Base-by-base conservation (phyloP, 768 basidiomycete genomes). In the Pleurotus eryngii region DNA sequence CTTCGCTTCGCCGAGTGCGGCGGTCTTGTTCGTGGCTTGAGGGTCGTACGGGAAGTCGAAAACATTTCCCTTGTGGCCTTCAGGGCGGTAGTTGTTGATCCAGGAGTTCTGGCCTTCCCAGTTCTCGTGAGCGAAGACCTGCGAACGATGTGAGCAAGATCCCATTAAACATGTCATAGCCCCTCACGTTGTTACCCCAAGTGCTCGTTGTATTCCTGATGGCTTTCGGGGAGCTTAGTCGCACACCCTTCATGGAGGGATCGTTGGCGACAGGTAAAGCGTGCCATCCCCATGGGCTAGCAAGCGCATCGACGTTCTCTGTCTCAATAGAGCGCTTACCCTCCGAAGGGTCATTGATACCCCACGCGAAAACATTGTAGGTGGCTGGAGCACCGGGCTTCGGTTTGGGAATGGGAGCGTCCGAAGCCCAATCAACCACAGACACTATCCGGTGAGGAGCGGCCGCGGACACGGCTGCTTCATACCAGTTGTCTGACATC, bases 401-500 rank as follows among this genome's bases (percentile, higher is more conserved):
- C 38, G 76, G 77, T 15, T 62, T 64, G 11, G 79, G 79, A 46
- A 82, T 68, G 3, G 81, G 79, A 3, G 89, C 82, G 67, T 95
- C 93, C 17, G 89, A 87, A 0, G 88, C 94, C 95, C 95, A 98
- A 68, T 98, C 96, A 60, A 96, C 91, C 38, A 95, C 92, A 24
- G 89, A 86, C 65, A 98, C 74, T 62, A 95, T 86, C 59, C 85
- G 81, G 67, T 93, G 87, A 22, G 92, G 90, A n/a, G 79, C 70
- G 26, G 74, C 68, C 1, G 83, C 85, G 9, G 90, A 86, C 42
- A 99, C 87, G 18, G 91, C 81, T 3, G 93, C 83, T 70, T 98
- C 94, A 64, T 98, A 98, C 92, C 92, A 96, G 72, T 95, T 98
- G 73, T 97, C 87, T 66, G 86, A 67, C 89, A 96, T 92, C 79